Base-by-base conservation (phyloP, 768 basidiomycete genomes). In the Rickenella mellea region DNA sequence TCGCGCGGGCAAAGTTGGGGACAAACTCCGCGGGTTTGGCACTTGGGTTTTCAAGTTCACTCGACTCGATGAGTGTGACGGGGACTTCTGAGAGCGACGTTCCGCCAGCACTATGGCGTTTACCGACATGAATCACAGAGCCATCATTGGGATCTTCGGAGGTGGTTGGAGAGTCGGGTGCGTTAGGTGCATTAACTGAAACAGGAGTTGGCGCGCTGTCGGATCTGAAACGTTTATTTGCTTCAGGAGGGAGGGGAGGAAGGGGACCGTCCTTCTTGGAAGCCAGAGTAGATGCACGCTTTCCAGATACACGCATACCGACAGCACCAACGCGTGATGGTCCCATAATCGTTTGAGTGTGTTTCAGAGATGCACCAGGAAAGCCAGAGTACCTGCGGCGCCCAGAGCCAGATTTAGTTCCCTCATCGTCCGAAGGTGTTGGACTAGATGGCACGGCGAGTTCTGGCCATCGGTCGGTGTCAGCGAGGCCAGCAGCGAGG, bases 281-380 rank as follows among this genome's bases (percentile, higher is more conserved):
- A 7, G 77, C 73, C n/a, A n/a, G n/a, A 1, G 67, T 63, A 2
- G 76, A 76, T 0, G 55, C 60, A 12, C 80, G 66, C 50, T 79
- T 78, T 1, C 78, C 90, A 21, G 73, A 64, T 3, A 90, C 81
- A 19, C 91, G 70, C 62, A 93, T 71, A 0, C 92, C 92, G 1
- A 83, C 56, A 0, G 73, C 85, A 4, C 86, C 87, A 0, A 75
- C 70, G 20, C 77, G 70, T 4, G 72, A 71, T 9, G 65, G 66
- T 3, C 80, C 88, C 71, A 92, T 80, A 54, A 96, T 94, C 3
- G 93, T 96, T 53, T 83, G 79, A 5, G 88, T 85, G 59, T 93
- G 83, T 55, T 83, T 86, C 49, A 96, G 69, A 9, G 68, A 59
- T 49, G 75, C 55, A 53, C 80, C 59, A 60, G 75, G 59, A 63